Evolutionary conservation across 2,329 filamentous ascomycete species (phyloP).

Genomic region (Calonectria hawksworthii): DNA sequence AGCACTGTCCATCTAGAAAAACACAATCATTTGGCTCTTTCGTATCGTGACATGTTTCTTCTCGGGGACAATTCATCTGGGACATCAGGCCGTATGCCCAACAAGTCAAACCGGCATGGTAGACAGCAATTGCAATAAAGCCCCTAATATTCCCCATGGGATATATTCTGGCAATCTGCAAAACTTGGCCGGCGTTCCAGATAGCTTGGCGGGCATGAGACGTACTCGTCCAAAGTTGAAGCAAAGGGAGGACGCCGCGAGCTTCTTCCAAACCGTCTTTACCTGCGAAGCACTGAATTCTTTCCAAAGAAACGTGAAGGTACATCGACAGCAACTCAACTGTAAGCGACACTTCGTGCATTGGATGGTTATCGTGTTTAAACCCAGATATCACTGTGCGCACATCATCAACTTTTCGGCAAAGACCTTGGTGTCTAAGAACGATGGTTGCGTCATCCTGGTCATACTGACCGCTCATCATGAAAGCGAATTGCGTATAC

Average conservation of each 20-base stretch:
- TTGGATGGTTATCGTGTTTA: neutral
- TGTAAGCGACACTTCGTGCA: neutral
- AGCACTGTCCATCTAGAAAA: neutral
- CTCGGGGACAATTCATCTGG: neutral
- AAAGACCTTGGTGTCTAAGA: neutral
- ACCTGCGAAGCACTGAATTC: neutral
- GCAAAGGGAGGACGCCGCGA: neutral
- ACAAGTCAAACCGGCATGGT: neutral
- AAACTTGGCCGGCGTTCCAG: neutral
- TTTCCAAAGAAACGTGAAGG: neutral
- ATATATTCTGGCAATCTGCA: neutral
- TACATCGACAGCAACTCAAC: neutral
- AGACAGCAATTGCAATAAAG: neutral
- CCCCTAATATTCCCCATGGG: neutral
- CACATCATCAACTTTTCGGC: neutral
- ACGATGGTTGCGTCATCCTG: neutral
- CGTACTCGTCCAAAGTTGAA: neutral
- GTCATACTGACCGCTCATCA: neutral
- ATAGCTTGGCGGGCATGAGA: neutral
- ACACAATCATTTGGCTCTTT: neutral
- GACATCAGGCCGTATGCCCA: neutral
- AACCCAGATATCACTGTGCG: neutral
- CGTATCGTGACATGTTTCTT: neutral
- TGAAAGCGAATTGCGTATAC: neutral
- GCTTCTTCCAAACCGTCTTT: neutral